A percentile compares a stretch with the other conserved stretches of the same genome.
Conservation (phyloP, 202 grass and related monocot species). For the Thinopyrum obtusiflorum region DNA sequence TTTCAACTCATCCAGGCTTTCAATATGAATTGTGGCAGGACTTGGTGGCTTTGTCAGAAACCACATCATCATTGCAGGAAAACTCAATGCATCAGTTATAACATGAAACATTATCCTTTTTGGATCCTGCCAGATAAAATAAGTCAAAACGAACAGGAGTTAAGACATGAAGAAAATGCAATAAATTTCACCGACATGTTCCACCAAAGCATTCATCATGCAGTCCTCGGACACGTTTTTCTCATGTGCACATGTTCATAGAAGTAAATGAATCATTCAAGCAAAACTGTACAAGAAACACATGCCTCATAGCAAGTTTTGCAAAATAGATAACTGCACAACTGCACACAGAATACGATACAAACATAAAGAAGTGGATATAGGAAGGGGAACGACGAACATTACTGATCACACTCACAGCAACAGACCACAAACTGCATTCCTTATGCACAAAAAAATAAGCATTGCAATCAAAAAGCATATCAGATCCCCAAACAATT, state of each 20-base stretch:
- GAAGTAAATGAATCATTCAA: conserved; percentile 25
- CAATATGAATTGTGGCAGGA: conserved; percentile 51
- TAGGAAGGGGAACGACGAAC: neutral
- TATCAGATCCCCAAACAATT: neutral
- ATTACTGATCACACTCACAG: neutral
- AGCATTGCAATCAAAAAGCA: neutral
- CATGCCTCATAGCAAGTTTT: neutral
- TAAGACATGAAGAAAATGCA: conserved; percentile 15
- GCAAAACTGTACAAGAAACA: neutral
- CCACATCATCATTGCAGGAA: conserved; percentile 86
- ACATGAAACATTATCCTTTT: conserved; percentile 83
- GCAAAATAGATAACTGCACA: neutral
- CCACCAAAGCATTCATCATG: neutral
- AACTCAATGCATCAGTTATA: conserved; percentile 76
- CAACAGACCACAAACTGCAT: neutral
- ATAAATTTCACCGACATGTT: conserved; percentile 3
- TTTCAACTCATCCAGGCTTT: conserved; percentile 64
- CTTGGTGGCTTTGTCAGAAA: conserved; percentile 68
- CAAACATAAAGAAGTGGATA: neutral
- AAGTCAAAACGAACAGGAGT: neutral
- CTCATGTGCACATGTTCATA: conserved; percentile 4
- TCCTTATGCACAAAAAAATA: neutral
- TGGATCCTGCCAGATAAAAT: conserved; percentile 58
- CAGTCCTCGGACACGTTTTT: neutral
- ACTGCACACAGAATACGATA: neutral